Base-by-base conservation (phyloP, 1,284 basidiomycete genomes). In the Mycena citricolor region DNA sequence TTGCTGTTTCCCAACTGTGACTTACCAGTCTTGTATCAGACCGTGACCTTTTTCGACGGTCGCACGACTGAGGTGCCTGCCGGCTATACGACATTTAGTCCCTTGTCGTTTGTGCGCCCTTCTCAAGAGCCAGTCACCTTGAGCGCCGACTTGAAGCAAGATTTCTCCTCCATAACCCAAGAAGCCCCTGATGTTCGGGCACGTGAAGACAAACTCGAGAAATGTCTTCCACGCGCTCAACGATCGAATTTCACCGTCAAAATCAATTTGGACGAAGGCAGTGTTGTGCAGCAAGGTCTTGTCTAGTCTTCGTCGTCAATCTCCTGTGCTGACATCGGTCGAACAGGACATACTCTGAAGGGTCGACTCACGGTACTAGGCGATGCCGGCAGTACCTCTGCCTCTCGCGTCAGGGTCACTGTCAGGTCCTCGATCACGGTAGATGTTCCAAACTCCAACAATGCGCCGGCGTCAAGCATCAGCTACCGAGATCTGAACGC, bases 1-100 rank as follows among this genome's bases (percentile, higher is more conserved):
- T 11, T 10, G 29, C 28, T 32, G n/a, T 23, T 14, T 29, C n/a
- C 12, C 4, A 32, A 23, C 12, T 25, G 10, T 22, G 19, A 29
- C 7, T 16, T 13, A 14, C 28, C 23, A 4, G 11, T 20, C 21
- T 25, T 29, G 34, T 4, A 35, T 32, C 19, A 48, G 47, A 28
- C 38, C 13, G 42, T 49, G 23, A 41, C 26, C 3, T 49, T 44
- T 29, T 21, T 16, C 12, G 39, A 49, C 21, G 39, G 47, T 4
- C 42, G 30, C 8, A 44, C 5, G 0, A 34, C 24, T 13, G 20
- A 41, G 8, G 22, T 44, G n/a, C 42, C 10, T 1, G 42, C 34
- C 4, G 47, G 42, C n/a, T 24, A 45, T 30, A 49, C 47, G 11
- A 36, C 42, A 14, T 49, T 44, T 17, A 25, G 28, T 8, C 47